A percentile compares a stretch with the other conserved stretches of the same genome.
Evolutionary conservation across 805 yeast genomes (phyloP).

Genomic region (Vanderwaltozyma verrucispora): DNA sequence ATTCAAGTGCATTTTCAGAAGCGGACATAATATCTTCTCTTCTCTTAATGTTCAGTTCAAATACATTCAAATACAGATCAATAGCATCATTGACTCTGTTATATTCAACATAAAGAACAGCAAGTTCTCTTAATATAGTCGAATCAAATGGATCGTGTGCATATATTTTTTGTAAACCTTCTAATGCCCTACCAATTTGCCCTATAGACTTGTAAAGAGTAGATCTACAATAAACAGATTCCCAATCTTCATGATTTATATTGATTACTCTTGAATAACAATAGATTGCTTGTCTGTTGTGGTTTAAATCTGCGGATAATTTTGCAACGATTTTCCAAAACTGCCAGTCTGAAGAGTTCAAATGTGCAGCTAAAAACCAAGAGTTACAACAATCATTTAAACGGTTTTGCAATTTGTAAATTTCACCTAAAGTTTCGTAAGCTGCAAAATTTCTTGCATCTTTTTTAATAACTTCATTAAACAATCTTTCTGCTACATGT

Average conservation of each 20-base stretch:
- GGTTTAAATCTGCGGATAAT: constrained; percentile 52
- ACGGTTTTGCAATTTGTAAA: constrained; percentile 57
- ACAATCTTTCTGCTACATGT: constrained; percentile 48
- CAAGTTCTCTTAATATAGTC: constrained; percentile 49
- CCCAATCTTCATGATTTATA: constrained; percentile 40
- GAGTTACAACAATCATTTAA: constrained; percentile 64
- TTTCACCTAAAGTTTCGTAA: constrained; percentile 80
- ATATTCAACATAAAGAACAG: constrained; percentile 39
- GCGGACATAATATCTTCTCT: constrained; percentile 28
- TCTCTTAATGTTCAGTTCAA: constrained; percentile 45
- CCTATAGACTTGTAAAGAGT: constrained; percentile 55
- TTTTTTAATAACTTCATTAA: constrained; percentile 58
- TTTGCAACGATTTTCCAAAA: constrained; percentile 75
- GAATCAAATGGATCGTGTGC: constrained; percentile 48
- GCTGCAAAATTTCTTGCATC: constrained; percentile 77
- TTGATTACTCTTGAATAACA: constrained; percentile 62
- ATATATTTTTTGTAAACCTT: constrained; percentile 54
- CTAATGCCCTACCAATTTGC: constrained; percentile 61
- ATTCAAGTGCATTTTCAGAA: constrained; percentile 24
- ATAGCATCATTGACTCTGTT: constrained; percentile 65
- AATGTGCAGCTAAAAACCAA: constrained; percentile 75
- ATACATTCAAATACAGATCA: constrained; percentile 51
- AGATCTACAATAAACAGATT: constrained; percentile 54
- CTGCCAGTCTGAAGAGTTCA: constrained; percentile 62
- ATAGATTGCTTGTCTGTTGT: constrained; percentile 64